Conservation (phyloP, 768 basidiomycete genomes). For the Erythrobasidium yunnanense region DNA sequence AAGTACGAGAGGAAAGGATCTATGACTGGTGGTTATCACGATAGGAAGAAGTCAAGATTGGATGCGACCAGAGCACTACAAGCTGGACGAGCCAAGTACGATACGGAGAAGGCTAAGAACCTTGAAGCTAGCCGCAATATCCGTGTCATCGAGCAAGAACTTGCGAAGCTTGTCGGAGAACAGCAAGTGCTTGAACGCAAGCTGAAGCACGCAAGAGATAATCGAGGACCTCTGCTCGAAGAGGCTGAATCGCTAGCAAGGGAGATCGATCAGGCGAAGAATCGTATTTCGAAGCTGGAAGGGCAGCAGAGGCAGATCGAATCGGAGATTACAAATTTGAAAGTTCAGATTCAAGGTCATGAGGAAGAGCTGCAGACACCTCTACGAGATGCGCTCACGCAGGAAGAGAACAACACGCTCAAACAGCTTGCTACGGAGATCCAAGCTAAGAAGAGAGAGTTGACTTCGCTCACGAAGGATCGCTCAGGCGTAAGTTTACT, state of each 20-base stretch:
- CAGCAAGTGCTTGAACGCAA: conserved; percentile 61
- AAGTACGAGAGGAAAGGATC: conserved; percentile 94
- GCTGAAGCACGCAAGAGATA: conserved; percentile 58
- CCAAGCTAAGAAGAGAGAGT: conserved; percentile 59
- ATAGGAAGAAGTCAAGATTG: conserved; percentile 75
- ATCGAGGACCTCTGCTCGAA: conserved; percentile 56
- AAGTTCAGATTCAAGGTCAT: conserved; percentile 56
- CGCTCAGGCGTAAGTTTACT: conserved; percentile 57
- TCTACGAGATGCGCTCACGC: conserved; percentile 61
- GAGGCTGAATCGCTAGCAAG: conserved; percentile 53
- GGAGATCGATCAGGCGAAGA: conserved; percentile 61
- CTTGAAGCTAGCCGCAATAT: conserved; percentile 66
- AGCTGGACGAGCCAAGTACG: conserved; percentile 62
- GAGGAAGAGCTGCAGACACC: conserved; percentile 42
- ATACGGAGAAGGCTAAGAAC: conserved; percentile 54
- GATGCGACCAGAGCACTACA: conserved; percentile 70
- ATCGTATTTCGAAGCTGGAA: conserved; percentile 56
- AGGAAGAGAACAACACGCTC: conserved; percentile 59
- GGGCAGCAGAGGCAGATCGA: conserved; percentile 59
- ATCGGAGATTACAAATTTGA: conserved; percentile 56
- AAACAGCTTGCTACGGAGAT: conserved; percentile 61
- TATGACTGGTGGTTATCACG: conserved; percentile 90
- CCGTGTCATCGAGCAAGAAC: conserved; percentile 66
- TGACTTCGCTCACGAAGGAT: conserved; percentile 57
- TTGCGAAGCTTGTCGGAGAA: conserved; percentile 61